These are phyloP conservation scores for Colletotrichum coccodes DNA, from an alignment of 2,329 filamentous ascomycete species.

Conservation along the genomic window DNA sequence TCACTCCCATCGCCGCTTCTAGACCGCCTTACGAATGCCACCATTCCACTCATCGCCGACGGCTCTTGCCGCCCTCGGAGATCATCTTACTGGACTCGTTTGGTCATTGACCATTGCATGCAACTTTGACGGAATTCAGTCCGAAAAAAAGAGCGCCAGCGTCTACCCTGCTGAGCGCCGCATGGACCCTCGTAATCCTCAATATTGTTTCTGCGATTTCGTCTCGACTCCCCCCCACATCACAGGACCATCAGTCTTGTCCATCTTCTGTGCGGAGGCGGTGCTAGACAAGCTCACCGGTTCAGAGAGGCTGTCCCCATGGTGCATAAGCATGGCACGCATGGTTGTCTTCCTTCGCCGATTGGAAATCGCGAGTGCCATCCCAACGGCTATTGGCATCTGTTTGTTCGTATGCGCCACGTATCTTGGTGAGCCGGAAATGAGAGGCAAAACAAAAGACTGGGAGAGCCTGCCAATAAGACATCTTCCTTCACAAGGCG, in stretches of 20 bases:
- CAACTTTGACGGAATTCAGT: conserved; percentile 25
- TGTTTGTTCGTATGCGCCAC: not conserved
- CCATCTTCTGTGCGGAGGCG: not conserved
- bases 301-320: not conserved
- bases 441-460: not conserved
- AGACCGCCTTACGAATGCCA: conserved; percentile 1
- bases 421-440: not conserved
- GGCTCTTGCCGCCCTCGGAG: conserved; percentile 1
- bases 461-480: not conserved
- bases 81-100: not conserved
- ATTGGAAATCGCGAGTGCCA: not conserved
- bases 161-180: not conserved
- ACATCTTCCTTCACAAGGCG: not conserved
- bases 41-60: not conserved
- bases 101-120: not conserved
- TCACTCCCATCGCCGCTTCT: not conserved
- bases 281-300: not conserved
- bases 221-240: not conserved
- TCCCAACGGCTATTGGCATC: not conserved
- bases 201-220: not conserved
- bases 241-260: not conserved
- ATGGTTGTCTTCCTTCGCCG: not conserved
- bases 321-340: not conserved
- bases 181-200: not conserved
- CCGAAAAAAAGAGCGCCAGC: not conserved